Conservation (phyloP, 2,329 filamentous ascomycete genomes). For the Hysterium pulicare region DNA sequence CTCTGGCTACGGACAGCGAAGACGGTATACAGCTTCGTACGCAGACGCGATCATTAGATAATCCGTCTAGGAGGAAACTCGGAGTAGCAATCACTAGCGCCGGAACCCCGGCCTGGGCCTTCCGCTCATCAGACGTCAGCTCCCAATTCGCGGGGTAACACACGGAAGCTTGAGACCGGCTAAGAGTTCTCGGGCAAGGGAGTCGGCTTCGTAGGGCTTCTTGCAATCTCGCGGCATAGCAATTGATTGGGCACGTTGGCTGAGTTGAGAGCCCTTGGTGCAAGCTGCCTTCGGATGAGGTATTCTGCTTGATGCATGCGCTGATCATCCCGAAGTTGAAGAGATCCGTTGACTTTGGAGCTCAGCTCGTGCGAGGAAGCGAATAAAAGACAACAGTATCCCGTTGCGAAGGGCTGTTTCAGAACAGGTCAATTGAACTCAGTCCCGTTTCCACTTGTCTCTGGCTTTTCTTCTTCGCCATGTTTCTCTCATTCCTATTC, state of each 20-base stretch:
- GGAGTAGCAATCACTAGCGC: background rate
- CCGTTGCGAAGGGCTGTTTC: background rate
- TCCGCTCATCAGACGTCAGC: background rate
- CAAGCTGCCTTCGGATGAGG: background rate
- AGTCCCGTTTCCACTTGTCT: too few species aligned
- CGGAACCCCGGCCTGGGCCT: background rate
- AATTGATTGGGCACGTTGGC: background rate
- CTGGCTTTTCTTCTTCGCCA: slow-evolving; percentile 8
- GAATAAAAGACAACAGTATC: background rate
- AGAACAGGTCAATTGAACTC: background rate
- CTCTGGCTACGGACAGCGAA: too few species aligned
- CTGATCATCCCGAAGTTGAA: background rate
- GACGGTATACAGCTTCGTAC: too few species aligned
- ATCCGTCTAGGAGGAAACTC: slow-evolving; percentile 5
- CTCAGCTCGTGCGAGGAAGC: too few species aligned
- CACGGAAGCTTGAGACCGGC: background rate
- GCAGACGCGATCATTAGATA: too few species aligned
- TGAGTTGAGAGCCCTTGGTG: background rate
- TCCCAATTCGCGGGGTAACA: background rate
- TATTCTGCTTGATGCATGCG: background rate
- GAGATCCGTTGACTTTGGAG: background rate
- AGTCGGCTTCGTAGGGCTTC: slow-evolving; percentile 1
- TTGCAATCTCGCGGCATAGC: background rate
- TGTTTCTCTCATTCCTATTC: slow-evolving; percentile 38
- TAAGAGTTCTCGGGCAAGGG: background rate